Evolutionary conservation across 768 basidiomycete species (phyloP).

Genomic region (Filobasidium floriforme): DNA sequence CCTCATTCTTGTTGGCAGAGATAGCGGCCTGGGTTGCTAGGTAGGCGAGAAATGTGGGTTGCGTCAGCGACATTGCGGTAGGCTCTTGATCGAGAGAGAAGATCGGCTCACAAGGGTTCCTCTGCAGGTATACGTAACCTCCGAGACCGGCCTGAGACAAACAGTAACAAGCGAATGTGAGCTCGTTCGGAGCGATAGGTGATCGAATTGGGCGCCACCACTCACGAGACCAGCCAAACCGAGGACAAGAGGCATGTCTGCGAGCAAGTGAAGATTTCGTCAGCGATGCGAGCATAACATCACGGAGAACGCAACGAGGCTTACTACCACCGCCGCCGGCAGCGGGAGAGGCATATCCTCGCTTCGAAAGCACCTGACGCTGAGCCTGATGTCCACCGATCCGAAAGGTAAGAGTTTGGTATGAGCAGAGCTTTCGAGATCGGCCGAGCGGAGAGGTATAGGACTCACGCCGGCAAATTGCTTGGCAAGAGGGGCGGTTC

Average conservation of each 20-base stretch:
- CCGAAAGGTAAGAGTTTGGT: background rate
- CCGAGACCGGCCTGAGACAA: conserved; percentile 43
- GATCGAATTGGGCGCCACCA: background rate
- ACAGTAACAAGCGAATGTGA: background rate
- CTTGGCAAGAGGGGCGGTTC: conserved; percentile 5
- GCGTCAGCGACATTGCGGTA: background rate
- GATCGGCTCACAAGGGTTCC: conserved; percentile 23
- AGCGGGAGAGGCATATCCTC: conserved; percentile 28
- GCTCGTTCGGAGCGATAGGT: background rate
- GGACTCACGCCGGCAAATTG: conserved; percentile 5
- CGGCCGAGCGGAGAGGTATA: background rate
- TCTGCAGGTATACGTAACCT: conserved; percentile 50
- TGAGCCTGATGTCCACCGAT: background rate
- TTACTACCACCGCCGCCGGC: conserved; percentile 29
- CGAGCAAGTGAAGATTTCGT: background rate
- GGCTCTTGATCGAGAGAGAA: background rate
- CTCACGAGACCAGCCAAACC: conserved; percentile 32
- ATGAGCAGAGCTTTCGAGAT: background rate
- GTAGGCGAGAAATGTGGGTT: conserved; percentile 29
- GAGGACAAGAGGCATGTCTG: conserved; percentile 30
- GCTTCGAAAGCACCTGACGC: conserved; percentile 6
- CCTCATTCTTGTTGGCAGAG: conserved; percentile 22
- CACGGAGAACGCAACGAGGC: background rate
- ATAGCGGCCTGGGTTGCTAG: conserved; percentile 22
- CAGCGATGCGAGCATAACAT: background rate